phyloP scores from a whole-genome alignment of 2,329 filamentous ascomycete genomes.

The Fusarium longipes region DNA sequence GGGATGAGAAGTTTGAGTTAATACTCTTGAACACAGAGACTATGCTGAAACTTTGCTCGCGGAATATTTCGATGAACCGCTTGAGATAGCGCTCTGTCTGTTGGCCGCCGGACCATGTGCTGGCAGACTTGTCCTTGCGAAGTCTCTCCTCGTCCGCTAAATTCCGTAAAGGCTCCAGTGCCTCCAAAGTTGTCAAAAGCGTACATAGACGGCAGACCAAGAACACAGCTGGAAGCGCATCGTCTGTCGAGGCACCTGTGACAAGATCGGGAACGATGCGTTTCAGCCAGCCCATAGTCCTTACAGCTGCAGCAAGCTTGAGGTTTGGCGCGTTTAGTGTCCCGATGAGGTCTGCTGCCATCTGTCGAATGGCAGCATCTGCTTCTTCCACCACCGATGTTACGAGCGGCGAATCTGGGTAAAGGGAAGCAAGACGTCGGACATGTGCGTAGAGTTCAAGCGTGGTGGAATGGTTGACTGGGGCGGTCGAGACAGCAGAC shows the following conservation, averaged over 20 bases:
- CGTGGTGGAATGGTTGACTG: conserved; percentile 86
- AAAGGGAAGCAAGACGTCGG: conserved; percentile 83
- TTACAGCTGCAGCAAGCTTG: conserved; percentile 89
- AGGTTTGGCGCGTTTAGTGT: conserved; percentile 81
- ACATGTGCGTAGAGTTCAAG: conserved; percentile 95
- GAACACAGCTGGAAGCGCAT: conserved; percentile 83
- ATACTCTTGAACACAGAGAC: conserved; percentile 94
- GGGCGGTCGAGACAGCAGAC: conserved; percentile 74
- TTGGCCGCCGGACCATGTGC: conserved; percentile 76
- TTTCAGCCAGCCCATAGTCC: conserved; percentile 91
- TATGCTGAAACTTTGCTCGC: conserved; percentile 96
- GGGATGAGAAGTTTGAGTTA: conserved; percentile 56
- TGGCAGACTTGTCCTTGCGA: conserved; percentile 57
- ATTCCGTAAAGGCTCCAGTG: conserved; percentile 85
- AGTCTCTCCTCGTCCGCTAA: conserved; percentile 86
- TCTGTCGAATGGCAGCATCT: conserved; percentile 86
- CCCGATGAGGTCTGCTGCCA: conserved; percentile 85
- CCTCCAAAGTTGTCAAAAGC: conserved; percentile 81
- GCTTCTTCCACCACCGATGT: conserved; percentile 79
- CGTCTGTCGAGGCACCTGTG: conserved; percentile 59
- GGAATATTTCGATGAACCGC: conserved; percentile 95
- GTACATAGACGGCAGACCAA: conserved; percentile 87
- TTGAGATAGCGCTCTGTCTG: conserved; percentile 96
- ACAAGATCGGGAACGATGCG: conserved; percentile 83
- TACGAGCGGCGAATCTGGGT: conserved; percentile 82